These are phyloP conservation scores for Volvariella surrecta DNA, from an alignment of 1,284 basidiomycete species.

Conservation along the genomic window DNA sequence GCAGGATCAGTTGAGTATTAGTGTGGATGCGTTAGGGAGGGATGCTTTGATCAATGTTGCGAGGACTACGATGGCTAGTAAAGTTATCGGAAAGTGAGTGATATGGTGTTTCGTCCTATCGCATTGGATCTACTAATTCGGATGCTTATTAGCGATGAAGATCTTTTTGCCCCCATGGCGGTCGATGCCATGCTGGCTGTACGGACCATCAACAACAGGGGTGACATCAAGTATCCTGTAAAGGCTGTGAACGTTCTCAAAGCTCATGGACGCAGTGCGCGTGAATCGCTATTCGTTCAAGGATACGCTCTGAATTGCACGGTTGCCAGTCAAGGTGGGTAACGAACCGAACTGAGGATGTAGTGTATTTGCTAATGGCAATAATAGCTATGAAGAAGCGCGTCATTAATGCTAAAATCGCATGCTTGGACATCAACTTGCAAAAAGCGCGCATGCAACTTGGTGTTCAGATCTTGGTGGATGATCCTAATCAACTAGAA, in stretches of 20 bases:
- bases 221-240: conserved; percentile 98
- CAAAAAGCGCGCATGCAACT: conserved; percentile 98
- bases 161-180: conserved; percentile 96
- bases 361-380: background rate
- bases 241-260: conserved; percentile 99
- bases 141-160: conserved; percentile 70
- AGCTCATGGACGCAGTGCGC: conserved; percentile 93
- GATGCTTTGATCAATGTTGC: conserved; percentile 95
- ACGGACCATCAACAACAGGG: conserved; percentile 89
- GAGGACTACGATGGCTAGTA: conserved; percentile 99
- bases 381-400: conserved; percentile 92
- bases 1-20: conserved; percentile 95
- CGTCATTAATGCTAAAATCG: conserved; percentile 91
- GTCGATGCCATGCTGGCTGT: conserved; percentile 99
- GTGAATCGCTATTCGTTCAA: conserved; percentile 92
- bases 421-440: conserved; percentile 97
- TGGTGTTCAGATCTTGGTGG: conserved; percentile 96
- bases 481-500: conserved; percentile 95
- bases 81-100: conserved; percentile 92
- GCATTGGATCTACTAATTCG: conserved; percentile 5
- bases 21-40: conserved; percentile 86
- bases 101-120: background rate
- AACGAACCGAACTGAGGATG: background rate
- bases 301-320: conserved; percentile 99
- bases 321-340: conserved; percentile 91